A percentile compares a stretch with the other conserved stretches of the same genome.
Conservation (phyloP, 1,284 basidiomycete species). For the Ganoderma multipileum region DNA sequence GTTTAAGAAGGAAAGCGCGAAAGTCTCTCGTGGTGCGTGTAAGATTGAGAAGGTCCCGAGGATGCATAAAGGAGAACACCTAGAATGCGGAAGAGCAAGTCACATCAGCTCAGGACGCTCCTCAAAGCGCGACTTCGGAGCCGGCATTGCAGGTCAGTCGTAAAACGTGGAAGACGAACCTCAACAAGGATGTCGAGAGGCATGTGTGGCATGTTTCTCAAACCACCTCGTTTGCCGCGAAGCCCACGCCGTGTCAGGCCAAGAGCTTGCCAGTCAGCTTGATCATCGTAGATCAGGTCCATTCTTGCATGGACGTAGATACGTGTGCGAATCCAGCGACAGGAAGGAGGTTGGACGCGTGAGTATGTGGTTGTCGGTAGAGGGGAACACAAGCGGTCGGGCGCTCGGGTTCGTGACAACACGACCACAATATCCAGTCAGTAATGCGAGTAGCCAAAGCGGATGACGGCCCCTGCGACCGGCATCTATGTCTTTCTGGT, state of each 20-base stretch:
- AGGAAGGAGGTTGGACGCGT: not conserved
- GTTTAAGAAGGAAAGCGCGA: conserved; percentile 47
- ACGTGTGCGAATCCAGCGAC: not conserved
- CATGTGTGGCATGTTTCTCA: conserved; percentile 26
- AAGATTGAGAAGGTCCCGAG: conserved; percentile 54
- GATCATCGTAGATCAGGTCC: not conserved
- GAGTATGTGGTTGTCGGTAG: not conserved
- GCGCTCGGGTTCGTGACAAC: too few species aligned
- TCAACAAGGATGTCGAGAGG: conserved; percentile 24
- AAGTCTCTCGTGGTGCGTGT: conserved; percentile 46
- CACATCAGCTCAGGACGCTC: not conserved
- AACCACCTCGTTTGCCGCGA: conserved; percentile 19
- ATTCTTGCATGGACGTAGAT: not conserved
- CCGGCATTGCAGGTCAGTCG: not conserved
- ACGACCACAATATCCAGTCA: too few species aligned
- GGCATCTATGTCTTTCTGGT: too few species aligned
- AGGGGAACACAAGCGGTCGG: not conserved
- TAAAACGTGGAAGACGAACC: conserved; percentile 5
- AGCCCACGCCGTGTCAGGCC: conserved; percentile 1
- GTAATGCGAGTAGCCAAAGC: too few species aligned
- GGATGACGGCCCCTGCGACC: too few species aligned
- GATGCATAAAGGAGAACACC: conserved; percentile 54
- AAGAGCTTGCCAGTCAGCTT: not conserved
- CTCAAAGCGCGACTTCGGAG: not conserved
- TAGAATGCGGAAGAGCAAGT: conserved; percentile 30